Evolutionary conservation across 1,139 yeast genomes (phyloP).

Genomic region (Candida freyschussii): DNA sequence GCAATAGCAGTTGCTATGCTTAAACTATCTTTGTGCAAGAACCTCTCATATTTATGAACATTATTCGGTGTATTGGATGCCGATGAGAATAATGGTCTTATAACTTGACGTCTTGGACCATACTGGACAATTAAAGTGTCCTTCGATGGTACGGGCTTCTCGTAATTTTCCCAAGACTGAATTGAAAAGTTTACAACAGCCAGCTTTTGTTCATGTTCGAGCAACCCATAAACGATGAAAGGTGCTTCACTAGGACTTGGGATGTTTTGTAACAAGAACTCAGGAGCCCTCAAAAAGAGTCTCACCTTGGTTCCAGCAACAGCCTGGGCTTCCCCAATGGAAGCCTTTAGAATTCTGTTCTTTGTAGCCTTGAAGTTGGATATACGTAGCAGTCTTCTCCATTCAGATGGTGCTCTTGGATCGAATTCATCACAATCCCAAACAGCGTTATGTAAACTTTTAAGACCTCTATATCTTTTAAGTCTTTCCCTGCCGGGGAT

Average conservation of each 20-base stretch:
- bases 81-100: slow-evolving; percentile 80
- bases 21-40: slow-evolving; percentile 70
- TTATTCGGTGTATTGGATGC: slow-evolving; percentile 74
- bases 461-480: slow-evolving; percentile 78
- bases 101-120: slow-evolving; percentile 87
- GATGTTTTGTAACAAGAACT: slow-evolving; percentile 39
- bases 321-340: slow-evolving; percentile 51
- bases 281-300: slow-evolving; percentile 61
- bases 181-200: slow-evolving; percentile 80
- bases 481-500: slow-evolving; percentile 74
- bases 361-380: slow-evolving; percentile 75
- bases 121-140: slow-evolving; percentile 81
- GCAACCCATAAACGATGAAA: slow-evolving; percentile 64
- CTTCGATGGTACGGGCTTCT: slow-evolving; percentile 75
- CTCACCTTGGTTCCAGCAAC: slow-evolving; percentile 62
- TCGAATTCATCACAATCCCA: slow-evolving; percentile 91
- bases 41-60: slow-evolving; percentile 82
- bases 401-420: slow-evolving; percentile 67
- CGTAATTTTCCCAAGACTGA: slow-evolving; percentile 85
- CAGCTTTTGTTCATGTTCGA: slow-evolving; percentile 81
- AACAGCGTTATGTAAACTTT: slow-evolving; percentile 69
- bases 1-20: slow-evolving; percentile 86
- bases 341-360: slow-evolving; percentile 63
- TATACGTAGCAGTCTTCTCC: slow-evolving; percentile 72
- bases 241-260: slow-evolving; percentile 39